These are phyloP conservation scores for Trypanosoma platydactyli DNA, from an alignment of 208 protist species.

Conservation along the genomic window DNA sequence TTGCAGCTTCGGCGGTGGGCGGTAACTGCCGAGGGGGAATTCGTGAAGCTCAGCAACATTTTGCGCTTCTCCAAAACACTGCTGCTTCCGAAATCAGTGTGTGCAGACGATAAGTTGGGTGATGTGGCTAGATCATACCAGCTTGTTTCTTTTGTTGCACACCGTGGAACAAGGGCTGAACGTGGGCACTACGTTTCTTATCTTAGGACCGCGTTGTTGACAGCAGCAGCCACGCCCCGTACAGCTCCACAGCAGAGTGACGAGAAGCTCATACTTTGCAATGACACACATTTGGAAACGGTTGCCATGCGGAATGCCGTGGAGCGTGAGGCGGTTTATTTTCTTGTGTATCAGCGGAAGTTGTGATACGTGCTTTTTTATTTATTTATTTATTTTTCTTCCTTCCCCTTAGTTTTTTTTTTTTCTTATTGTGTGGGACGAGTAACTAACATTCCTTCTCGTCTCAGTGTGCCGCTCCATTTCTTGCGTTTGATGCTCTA, in stretches of 20 bases:
- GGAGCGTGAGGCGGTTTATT: conserved; percentile 68
- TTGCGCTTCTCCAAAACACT: conserved; percentile 56
- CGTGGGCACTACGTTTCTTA: conserved; percentile 85
- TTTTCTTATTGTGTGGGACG: too few relatives aligned
- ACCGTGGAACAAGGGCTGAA: conserved; percentile 51
- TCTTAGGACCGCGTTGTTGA: conserved; percentile 23
- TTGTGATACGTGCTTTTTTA: conserved; percentile 3
- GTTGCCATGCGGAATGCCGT: conserved; percentile 27
- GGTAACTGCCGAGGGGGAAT: conserved; percentile 76
- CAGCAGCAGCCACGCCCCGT: not conserved
- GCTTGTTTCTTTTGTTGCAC: conserved; percentile 64
- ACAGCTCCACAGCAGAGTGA: not conserved
- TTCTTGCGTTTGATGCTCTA: too few relatives aligned
- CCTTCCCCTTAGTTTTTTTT: conserved; percentile 5
- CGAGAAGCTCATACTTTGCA: conserved; percentile 53
- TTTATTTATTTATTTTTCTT: conserved; percentile 14
- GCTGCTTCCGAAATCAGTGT: conserved; percentile 60
- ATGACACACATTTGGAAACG: conserved; percentile 55
- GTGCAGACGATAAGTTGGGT: conserved; percentile 38
- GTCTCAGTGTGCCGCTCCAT: too few relatives aligned
- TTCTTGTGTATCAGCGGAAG: conserved; percentile 71
- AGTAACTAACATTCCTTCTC: too few relatives aligned
- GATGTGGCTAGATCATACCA: conserved; percentile 51
- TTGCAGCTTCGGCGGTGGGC: conserved; percentile 81
- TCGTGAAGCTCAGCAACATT: conserved; percentile 84